A percentile compares a stretch with the other conserved stretches of the same genome.
phyloP scores from a whole-genome alignment of 768 basidiomycete species.

The Amanita phalloides region DNA sequence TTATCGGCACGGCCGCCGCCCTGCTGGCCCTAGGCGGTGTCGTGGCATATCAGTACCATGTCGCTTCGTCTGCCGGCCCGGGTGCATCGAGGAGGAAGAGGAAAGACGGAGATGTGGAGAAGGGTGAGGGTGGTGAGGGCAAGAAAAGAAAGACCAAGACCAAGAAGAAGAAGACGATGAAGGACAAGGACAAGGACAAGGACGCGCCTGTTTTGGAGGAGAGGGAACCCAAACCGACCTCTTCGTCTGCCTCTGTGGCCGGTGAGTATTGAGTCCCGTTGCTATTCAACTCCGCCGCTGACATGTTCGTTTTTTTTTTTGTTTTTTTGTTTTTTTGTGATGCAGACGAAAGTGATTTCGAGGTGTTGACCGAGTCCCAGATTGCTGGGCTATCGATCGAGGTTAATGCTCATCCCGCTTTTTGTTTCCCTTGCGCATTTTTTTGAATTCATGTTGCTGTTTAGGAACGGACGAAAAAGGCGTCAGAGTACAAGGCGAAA shows the following conservation, averaged over 20 bases:
- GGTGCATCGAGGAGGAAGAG: slow-evolving; percentile 23
- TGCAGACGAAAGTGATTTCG: slow-evolving; percentile 18
- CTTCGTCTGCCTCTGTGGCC: slow-evolving; percentile 26
- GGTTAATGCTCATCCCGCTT: slow-evolving; percentile 26
- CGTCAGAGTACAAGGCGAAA: slow-evolving; percentile 54
- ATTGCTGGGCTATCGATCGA: slow-evolving; percentile 47
- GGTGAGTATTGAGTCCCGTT: too few relatives aligned
- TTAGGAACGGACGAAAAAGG: slow-evolving; percentile 47
- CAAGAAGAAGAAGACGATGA: slow-evolving; percentile 37
- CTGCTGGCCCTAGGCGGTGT: slow-evolving; percentile 62
- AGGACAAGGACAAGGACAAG: slow-evolving; percentile 32
- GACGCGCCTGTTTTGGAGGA: slow-evolving; percentile 78
- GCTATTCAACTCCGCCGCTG: too few relatives aligned
- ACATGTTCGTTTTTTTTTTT: slow-evolving; percentile 1
- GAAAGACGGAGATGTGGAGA: slow-evolving; percentile 28
- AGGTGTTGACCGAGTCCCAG: slow-evolving; percentile 40
- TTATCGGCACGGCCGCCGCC: slow-evolving; percentile 65
- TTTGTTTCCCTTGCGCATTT: neutral
- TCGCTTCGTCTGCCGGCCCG: slow-evolving; percentile 47
- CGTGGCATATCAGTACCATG: slow-evolving; percentile 47
- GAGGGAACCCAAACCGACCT: slow-evolving; percentile 13
- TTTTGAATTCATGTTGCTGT: too few relatives aligned
- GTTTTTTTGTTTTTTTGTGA: neutral
- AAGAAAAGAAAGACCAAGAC: slow-evolving; percentile 37
- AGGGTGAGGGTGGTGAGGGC: slow-evolving; percentile 25